Conservation (phyloP, 2,329 filamentous ascomycete species). For the Ophiostoma tasmaniense region DNA sequence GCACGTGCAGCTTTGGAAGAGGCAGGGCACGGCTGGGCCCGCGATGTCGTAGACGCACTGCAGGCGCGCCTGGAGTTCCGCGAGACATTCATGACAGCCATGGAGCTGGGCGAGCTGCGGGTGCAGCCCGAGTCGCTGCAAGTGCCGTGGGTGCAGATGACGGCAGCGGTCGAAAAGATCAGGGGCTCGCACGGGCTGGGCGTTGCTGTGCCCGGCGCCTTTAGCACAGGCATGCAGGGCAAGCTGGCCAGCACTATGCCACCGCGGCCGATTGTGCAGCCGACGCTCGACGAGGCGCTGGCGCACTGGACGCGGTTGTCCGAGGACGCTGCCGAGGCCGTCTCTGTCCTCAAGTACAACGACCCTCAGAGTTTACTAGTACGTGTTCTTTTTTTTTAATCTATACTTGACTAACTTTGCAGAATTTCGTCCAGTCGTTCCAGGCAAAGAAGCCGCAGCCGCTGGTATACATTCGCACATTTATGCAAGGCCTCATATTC, state of each 20-base stretch:
- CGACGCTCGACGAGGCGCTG: slow-evolving; percentile 64
- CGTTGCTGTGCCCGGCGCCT: slow-evolving; percentile 63
- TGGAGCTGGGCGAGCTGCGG: slow-evolving; percentile 40
- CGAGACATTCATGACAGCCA: slow-evolving; percentile 49
- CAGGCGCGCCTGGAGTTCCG: slow-evolving; percentile 58
- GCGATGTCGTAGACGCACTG: slow-evolving; percentile 47
- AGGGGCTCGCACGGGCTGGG: slow-evolving; percentile 54
- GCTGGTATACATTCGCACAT: slow-evolving; percentile 70
- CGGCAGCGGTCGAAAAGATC: slow-evolving; percentile 45
- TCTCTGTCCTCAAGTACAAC: slow-evolving; percentile 57
- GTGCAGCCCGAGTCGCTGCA: slow-evolving; percentile 39
- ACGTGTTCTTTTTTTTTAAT: slow-evolving; percentile 28
- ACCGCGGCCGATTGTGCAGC: slow-evolving; percentile 76
- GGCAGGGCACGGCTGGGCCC: slow-evolving; percentile 31
- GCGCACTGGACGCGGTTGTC: slow-evolving; percentile 62
- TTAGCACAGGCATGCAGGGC: slow-evolving; percentile 85
- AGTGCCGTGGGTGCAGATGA: slow-evolving; percentile 44
- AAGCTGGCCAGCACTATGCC: slow-evolving; percentile 88
- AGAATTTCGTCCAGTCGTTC: slow-evolving; percentile 63
- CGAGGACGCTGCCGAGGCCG: slow-evolving; percentile 60
- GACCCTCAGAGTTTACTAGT: slow-evolving; percentile 59
- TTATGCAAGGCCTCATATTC: slow-evolving; percentile 69
- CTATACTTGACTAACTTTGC: slow-evolving; percentile 31
- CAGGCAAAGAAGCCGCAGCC: slow-evolving; percentile 75
- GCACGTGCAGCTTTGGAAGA: slow-evolving; percentile 45